These are phyloP conservation scores for Violaceomyces palustris DNA, from an alignment of 1,284 basidiomycete species.

Conservation along the genomic window DNA sequence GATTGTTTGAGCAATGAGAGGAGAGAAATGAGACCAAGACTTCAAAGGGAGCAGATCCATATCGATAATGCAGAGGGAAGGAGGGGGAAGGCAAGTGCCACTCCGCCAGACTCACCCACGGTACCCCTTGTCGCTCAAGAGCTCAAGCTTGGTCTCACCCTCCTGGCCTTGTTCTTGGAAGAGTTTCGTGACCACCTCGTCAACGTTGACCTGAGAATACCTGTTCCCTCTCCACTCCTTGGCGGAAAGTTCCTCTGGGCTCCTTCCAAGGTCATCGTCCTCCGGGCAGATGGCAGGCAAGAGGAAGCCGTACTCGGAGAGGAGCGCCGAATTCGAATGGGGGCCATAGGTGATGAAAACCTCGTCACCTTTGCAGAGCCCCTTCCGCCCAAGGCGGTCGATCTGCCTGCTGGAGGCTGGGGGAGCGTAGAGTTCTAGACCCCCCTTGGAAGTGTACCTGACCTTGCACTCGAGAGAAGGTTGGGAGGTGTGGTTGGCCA, in stretches of 20 bases:
- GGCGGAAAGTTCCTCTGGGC: background rate
- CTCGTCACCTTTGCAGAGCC: constrained; percentile 21
- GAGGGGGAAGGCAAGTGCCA: background rate
- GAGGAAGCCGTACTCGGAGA: constrained; percentile 46
- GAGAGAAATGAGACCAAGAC: too few species aligned
- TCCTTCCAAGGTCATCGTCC: background rate
- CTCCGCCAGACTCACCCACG: constrained; percentile 18
- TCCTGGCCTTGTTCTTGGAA: constrained; percentile 9
- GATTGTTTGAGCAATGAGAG: too few species aligned
- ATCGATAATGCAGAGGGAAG: too few species aligned
- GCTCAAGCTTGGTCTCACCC: constrained; percentile 29
- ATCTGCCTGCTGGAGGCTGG: background rate
- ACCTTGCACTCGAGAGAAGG: constrained; percentile 30
- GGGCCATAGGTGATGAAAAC: constrained; percentile 46
- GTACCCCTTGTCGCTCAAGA: constrained; percentile 39
- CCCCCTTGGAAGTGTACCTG: constrained; percentile 13
- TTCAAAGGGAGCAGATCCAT: too few species aligned
- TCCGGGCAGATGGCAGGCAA: constrained; percentile 7
- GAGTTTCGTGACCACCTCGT: constrained; percentile 13
- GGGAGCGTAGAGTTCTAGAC: constrained; percentile 33
- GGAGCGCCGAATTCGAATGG: constrained; percentile 35
- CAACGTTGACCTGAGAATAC: constrained; percentile 33
- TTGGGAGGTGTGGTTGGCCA: constrained; percentile 47
- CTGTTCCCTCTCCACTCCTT: constrained; percentile 27
- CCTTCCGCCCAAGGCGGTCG: background rate